Evolutionary conservation across 306 rosid genomes (phyloP).

Genomic region (Macrotyloma uniflorum): DNA sequence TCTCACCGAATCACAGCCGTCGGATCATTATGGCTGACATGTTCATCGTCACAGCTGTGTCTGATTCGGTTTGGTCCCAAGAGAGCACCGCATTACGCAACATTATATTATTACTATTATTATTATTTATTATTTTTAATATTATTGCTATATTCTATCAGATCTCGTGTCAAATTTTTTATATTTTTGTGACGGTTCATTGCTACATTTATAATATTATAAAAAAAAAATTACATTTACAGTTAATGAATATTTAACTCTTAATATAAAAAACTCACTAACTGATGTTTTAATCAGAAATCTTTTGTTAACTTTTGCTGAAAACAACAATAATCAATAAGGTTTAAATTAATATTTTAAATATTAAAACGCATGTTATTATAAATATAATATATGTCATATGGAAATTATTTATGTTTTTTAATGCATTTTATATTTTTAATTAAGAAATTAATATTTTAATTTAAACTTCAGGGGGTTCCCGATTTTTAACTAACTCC

Average conservation of each 20-base stretch:
- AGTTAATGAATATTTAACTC: neutral
- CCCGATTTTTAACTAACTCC: too few relatives aligned
- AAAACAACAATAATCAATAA: too few relatives aligned
- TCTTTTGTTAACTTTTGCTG: neutral
- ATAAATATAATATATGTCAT: too few relatives aligned
- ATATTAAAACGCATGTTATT: too few relatives aligned
- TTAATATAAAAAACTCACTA: neutral
- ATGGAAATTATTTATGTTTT: too few relatives aligned
- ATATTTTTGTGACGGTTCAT: neutral
- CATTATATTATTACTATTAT: neutral
- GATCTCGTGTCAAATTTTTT: neutral
- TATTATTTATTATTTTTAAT: too few relatives aligned
- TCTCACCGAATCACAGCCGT: slow-evolving; percentile 9
- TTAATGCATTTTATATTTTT: too few relatives aligned
- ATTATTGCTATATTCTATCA: neutral
- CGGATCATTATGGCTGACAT: neutral
- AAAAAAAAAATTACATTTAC: too few relatives aligned
- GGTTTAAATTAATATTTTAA: too few relatives aligned
- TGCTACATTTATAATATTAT: too few relatives aligned
- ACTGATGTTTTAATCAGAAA: neutral
- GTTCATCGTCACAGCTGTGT: slow-evolving; percentile 1
- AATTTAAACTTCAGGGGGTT: too few relatives aligned
- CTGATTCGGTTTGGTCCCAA: neutral
- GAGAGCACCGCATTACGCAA: slow-evolving; percentile 8
- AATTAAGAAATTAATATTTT: too few relatives aligned